These are phyloP conservation scores for Chionographis japonica DNA, from an alignment of 106 monocot genomes.

Conservation along the genomic window DNA sequence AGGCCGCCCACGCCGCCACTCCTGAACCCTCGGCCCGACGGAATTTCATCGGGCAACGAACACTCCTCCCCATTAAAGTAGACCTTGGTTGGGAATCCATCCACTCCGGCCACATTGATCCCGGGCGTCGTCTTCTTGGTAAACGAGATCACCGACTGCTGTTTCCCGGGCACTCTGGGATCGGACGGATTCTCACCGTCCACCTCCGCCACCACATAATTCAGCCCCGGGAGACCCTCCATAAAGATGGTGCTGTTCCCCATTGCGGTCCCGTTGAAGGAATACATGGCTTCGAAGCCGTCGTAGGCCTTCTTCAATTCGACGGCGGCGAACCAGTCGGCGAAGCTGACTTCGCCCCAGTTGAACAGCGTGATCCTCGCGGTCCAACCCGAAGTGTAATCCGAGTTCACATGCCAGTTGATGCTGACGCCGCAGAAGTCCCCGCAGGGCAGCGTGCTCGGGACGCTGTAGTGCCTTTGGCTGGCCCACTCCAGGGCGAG, in stretches of 20 bases:
- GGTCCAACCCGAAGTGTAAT: slow-evolving; percentile 54
- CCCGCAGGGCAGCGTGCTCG: slow-evolving; percentile 46
- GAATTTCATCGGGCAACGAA: slow-evolving; percentile 44
- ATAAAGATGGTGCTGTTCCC: slow-evolving; percentile 64
- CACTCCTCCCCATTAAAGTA: slow-evolving; percentile 82
- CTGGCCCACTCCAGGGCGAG: slow-evolving; percentile 31
- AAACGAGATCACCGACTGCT: slow-evolving; percentile 69
- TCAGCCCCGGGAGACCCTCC: slow-evolving; percentile 50
- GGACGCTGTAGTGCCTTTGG: slow-evolving; percentile 37
- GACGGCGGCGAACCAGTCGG: slow-evolving; percentile 61
- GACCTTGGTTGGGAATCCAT: slow-evolving; percentile 55
- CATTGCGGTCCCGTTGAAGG: slow-evolving; percentile 45
- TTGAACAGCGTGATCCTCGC: slow-evolving; percentile 67
- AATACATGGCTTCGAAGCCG: slow-evolving; percentile 54
- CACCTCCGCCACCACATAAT: slow-evolving; percentile 43
- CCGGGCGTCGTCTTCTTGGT: slow-evolving; percentile 58
- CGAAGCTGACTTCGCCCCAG: slow-evolving; percentile 40
- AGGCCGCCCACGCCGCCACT: slow-evolving; percentile 7
- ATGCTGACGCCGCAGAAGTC: slow-evolving; percentile 71
- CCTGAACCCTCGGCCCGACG: slow-evolving; percentile 15
- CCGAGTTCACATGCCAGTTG: slow-evolving; percentile 60
- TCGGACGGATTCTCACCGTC: slow-evolving; percentile 35
- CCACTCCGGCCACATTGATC: slow-evolving; percentile 54
- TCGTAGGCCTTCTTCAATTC: slow-evolving; percentile 46
- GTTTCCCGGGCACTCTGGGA: slow-evolving; percentile 69